Conservation (phyloP, 2,329 filamentous ascomycete species). For the Exophiala xenobiotica region DNA sequence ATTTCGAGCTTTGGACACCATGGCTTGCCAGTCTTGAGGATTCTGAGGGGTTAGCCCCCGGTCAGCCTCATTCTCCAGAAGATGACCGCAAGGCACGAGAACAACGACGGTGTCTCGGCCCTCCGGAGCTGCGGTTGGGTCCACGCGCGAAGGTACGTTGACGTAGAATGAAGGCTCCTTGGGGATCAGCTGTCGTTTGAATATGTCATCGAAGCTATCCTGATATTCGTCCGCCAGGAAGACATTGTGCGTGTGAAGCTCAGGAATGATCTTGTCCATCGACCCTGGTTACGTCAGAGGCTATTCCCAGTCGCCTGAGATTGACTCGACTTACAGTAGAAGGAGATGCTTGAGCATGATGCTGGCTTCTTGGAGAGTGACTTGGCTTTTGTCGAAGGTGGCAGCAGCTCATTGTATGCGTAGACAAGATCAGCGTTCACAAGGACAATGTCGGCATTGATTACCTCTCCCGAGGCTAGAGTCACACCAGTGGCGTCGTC, state of each 20-base stretch:
- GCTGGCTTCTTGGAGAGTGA: constrained; percentile 37
- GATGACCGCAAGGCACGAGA: constrained; percentile 70
- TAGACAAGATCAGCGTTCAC: constrained; percentile 74
- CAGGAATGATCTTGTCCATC: constrained; percentile 58
- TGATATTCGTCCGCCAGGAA: constrained; percentile 72
- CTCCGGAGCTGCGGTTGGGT: constrained; percentile 64
- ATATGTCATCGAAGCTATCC: constrained; percentile 73
- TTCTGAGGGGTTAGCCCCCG: constrained; percentile 30
- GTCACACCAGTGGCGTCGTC: constrained; percentile 58
- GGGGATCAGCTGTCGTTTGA: constrained; percentile 67
- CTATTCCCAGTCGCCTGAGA: background rate
- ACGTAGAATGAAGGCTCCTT: constrained; percentile 72
- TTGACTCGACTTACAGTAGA: constrained; percentile 59
- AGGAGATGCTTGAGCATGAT: constrained; percentile 72
- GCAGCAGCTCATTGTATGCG: constrained; percentile 69
- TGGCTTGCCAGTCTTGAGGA: constrained; percentile 60
- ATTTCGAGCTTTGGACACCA: constrained; percentile 59
- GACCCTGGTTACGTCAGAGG: constrained; percentile 45
- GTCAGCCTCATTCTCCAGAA: constrained; percentile 43
- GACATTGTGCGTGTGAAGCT: constrained; percentile 71
- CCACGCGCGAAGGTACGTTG: constrained; percentile 70
- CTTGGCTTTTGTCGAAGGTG: constrained; percentile 45
- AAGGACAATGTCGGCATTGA: constrained; percentile 65
- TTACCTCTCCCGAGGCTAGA: constrained; percentile 57
- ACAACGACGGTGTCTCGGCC: constrained; percentile 67